Evolutionary conservation across 2,329 filamentous ascomycete genomes (phyloP).

Genomic region (Akanthomyces muscarius): DNA sequence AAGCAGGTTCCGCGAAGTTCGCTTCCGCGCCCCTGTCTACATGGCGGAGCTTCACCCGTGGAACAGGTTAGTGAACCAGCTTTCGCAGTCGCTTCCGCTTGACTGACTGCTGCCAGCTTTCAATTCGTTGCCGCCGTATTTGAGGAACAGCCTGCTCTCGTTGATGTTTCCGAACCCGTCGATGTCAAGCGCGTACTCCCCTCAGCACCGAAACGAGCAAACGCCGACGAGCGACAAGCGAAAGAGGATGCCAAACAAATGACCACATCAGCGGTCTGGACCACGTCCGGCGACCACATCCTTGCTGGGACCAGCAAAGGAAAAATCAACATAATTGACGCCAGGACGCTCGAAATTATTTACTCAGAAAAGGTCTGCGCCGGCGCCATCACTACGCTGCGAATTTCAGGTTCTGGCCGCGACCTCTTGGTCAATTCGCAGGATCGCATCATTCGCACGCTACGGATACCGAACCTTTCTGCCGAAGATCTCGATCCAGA

Average conservation of each 20-base stretch:
- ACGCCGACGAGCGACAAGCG: conserved; percentile 76
- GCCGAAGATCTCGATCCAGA: conserved; percentile 70
- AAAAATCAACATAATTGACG: conserved; percentile 92
- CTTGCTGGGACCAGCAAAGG: conserved; percentile 92
- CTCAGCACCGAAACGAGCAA: conserved; percentile 73
- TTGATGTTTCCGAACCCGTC: conserved; percentile 68
- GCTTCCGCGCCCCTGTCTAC: conserved; percentile 90
- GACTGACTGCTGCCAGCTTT: conserved; percentile 50
- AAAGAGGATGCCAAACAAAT: conserved; percentile 93
- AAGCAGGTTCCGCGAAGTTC: conserved; percentile 73
- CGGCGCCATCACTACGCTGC: conserved; percentile 82
- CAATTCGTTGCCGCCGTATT: conserved; percentile 89
- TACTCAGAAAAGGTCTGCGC: conserved; percentile 86
- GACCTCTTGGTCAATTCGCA: conserved; percentile 90
- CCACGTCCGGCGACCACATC: conserved; percentile 79
- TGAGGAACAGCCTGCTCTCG: conserved; percentile 85
- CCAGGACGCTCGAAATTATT: conserved; percentile 73
- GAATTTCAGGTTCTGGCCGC: conserved; percentile 75
- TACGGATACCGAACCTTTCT: conserved; percentile 77
- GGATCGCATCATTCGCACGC: conserved; percentile 90
- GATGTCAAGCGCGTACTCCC: conserved; percentile 74
- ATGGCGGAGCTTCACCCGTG: conserved; percentile 92
- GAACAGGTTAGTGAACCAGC: conserved; percentile 60
- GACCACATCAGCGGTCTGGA: conserved; percentile 90
- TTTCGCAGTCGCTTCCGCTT: neutral